A percentile compares a stretch with the other conserved stretches of the same genome.
Conservation (phyloP, 768 basidiomycete genomes). For the Serendipita sp. region DNA sequence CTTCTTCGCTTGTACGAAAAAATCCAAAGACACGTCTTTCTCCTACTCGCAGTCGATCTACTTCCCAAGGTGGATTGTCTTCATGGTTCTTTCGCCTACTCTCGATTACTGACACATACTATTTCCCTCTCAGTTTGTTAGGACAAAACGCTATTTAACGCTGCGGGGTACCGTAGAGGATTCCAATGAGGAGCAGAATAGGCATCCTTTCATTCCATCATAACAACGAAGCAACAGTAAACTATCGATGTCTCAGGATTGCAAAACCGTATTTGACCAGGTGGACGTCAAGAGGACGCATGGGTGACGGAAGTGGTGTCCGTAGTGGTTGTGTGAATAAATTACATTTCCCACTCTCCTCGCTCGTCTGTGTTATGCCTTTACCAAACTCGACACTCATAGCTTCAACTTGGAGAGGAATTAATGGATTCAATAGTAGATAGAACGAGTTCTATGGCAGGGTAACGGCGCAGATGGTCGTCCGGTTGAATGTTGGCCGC, state of each 20-base stretch:
- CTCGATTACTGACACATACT: too few relatives aligned
- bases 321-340: too few relatives aligned
- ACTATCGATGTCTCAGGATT: too few relatives aligned
- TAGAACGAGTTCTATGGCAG: slow-evolving; percentile 4
- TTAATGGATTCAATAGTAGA: background rate
- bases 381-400: too few relatives aligned
- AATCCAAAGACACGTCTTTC: slow-evolving; percentile 93
- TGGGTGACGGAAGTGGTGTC: too few relatives aligned
- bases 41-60: slow-evolving; percentile 95
- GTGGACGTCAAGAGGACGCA: too few relatives aligned
- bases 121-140: slow-evolving; percentile 55
- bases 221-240: too few relatives aligned
- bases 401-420: too few relatives aligned
- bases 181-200: slow-evolving; percentile 37
- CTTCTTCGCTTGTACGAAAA: slow-evolving; percentile 89
- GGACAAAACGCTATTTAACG: slow-evolving; percentile 65
- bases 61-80: slow-evolving; percentile 66
- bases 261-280: too few relatives aligned
- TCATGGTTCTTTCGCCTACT: slow-evolving; percentile 1
- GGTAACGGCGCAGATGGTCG: background rate
- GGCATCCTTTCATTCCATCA: too few relatives aligned
- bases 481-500: slow-evolving; percentile 4
- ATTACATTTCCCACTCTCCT: too few relatives aligned
- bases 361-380: too few relatives aligned
- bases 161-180: slow-evolving; percentile 68